Conservation (phyloP, 1,284 basidiomycete genomes). For the Rhodotorula sp. region DNA sequence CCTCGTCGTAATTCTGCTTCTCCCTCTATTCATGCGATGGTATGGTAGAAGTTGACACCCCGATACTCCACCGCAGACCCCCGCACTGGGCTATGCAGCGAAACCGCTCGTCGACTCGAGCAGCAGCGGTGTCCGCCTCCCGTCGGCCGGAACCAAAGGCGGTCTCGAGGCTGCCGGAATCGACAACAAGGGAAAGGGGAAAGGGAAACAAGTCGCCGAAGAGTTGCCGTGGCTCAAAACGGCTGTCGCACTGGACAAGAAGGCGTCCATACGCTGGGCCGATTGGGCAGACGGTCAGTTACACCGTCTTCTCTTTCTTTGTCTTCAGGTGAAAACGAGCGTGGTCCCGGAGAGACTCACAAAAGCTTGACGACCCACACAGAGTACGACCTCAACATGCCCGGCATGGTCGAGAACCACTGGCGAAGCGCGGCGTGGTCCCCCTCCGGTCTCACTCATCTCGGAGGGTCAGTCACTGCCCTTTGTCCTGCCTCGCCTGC, state of each 20-base stretch:
- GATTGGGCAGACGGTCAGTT: constrained; percentile 32
- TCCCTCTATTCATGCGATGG: too few species aligned
- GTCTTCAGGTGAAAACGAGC: too few species aligned
- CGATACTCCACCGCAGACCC: constrained; percentile 4
- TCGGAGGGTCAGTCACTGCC: constrained; percentile 22
- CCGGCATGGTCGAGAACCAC: constrained; percentile 7
- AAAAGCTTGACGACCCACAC: neutral
- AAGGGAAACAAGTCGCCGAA: constrained; percentile 1
- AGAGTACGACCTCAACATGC: constrained; percentile 22
- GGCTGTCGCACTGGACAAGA: constrained; percentile 16
- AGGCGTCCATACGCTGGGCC: constrained; percentile 24
- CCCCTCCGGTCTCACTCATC: constrained; percentile 18
- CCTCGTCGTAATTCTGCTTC: constrained; percentile 27
- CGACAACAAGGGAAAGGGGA: constrained; percentile 13
- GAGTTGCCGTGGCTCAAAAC: constrained; percentile 15
- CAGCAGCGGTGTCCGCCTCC: neutral
- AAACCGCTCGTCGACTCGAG: neutral
- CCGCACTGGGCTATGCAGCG: constrained; percentile 2
- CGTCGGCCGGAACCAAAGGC: neutral
- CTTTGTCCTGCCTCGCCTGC: neutral
- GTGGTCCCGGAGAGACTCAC: neutral
- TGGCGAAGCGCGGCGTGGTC: constrained; percentile 31
- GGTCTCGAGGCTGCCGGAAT: neutral
- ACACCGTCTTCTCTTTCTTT: neutral
- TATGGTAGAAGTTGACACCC: too few species aligned